phyloP scores from a whole-genome alignment of 2,329 filamentous ascomycete genomes.

The Fusarium nisikadoi region DNA sequence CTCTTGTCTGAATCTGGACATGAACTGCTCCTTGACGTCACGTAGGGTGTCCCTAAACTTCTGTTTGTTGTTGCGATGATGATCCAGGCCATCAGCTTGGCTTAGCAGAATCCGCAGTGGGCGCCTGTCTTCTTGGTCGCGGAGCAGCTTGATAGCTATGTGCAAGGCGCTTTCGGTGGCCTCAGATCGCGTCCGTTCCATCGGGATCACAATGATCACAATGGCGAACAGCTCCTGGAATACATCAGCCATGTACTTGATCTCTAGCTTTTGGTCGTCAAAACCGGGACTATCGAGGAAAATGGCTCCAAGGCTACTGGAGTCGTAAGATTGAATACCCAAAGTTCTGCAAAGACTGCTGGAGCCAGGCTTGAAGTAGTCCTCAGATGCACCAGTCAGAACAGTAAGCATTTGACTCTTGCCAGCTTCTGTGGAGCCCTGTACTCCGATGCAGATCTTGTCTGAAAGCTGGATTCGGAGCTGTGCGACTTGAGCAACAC shows the following conservation, averaged over 20 bases:
- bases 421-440: neutral
- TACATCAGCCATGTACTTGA: conserved; percentile 6
- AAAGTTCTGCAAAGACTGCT: neutral
- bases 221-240: conserved; percentile 6
- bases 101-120: conserved; percentile 3
- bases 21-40: conserved; percentile 1
- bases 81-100: neutral
- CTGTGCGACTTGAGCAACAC: neutral
- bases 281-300: neutral
- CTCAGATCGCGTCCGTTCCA: neutral
- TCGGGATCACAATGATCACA: neutral
- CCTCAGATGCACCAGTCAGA: neutral
- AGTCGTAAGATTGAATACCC: neutral
- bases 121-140: neutral
- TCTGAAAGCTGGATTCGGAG: neutral
- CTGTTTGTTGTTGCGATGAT: neutral
- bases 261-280: neutral
- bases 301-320: neutral
- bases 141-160: neutral
- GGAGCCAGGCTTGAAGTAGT: conserved; percentile 4
- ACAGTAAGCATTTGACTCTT: conserved; percentile 10
- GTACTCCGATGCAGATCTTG: neutral
- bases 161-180: neutral
- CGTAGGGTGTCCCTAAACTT: neutral
- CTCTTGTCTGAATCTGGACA: neutral